Percentiles rank a stretch among this genome's conserved stretches.
These are phyloP conservation scores for Aspergillus glaucus DNA, from an alignment of 2,329 filamentous ascomycete genomes.

Conservation along the genomic window DNA sequence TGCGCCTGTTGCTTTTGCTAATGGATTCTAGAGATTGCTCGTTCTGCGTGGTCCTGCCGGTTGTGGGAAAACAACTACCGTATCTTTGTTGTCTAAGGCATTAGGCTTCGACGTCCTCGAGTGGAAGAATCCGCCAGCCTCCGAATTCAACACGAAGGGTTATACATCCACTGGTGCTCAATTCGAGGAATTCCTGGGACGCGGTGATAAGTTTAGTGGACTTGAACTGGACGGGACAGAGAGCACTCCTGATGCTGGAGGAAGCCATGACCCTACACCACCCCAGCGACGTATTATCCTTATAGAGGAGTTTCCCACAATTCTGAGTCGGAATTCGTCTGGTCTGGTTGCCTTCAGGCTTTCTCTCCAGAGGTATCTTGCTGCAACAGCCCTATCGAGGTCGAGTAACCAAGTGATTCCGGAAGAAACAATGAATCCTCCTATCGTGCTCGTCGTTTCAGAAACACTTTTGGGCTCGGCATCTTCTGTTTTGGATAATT, in stretches of 20 bases:
- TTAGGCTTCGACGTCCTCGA: conserved; percentile 73
- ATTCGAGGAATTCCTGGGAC: conserved; percentile 86
- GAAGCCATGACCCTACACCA: conserved; percentile 1
- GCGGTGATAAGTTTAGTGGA: conserved; percentile 72
- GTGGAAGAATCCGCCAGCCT: conserved; percentile 77
- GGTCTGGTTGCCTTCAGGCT: conserved; percentile 66
- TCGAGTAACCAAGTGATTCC: conserved; percentile 10
- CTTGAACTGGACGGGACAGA: conserved; percentile 45
- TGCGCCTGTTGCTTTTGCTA: background rate
- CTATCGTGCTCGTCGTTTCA: conserved; percentile 83
- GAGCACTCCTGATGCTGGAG: conserved; percentile 2
- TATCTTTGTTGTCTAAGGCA: conserved; percentile 70
- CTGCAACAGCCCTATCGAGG: conserved; percentile 55
- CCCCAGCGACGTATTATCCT: conserved; percentile 55
- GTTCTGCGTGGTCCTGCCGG: conserved; percentile 87
- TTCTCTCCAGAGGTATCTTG: conserved; percentile 68
- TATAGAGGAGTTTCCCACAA: conserved; percentile 77
- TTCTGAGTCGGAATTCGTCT: conserved; percentile 60
- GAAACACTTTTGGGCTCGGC: conserved; percentile 83
- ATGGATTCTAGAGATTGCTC: conserved; percentile 56
- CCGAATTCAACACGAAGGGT: conserved; percentile 53
- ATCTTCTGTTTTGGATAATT: conserved; percentile 78
- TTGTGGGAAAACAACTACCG: conserved; percentile 84
- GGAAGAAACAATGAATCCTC: conserved; percentile 49
- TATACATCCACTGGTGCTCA: conserved; percentile 67